phyloP scores from a whole-genome alignment of 768 basidiomycete species.

The Crepidotus variabilis region DNA sequence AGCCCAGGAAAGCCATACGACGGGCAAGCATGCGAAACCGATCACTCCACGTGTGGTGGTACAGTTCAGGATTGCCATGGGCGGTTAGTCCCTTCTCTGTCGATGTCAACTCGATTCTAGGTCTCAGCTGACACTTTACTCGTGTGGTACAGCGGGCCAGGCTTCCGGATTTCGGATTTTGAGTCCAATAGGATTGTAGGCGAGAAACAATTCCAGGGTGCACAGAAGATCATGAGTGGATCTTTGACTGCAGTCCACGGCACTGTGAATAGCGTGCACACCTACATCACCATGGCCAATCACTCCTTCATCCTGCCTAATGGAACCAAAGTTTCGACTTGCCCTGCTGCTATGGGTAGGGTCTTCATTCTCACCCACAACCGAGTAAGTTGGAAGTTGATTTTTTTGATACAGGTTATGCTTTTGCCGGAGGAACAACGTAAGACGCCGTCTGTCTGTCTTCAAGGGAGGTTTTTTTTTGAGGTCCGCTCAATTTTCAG shows the following conservation, averaged over 20 bases:
- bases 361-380: conserved; percentile 1
- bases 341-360: conserved; percentile 76
- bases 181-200: conserved; percentile 75
- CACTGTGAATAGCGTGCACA: conserved; percentile 65
- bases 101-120: not conserved
- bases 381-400: not conserved
- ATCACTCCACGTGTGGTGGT: conserved; percentile 74
- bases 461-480: conserved; percentile 1
- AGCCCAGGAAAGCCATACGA: conserved; percentile 67
- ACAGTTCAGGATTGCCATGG: conserved; percentile 67
- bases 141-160: conserved; percentile 53
- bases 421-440: conserved; percentile 82
- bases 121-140: conserved; percentile 3
- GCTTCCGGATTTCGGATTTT: conserved; percentile 72
- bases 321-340: conserved; percentile 65
- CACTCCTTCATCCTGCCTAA: conserved; percentile 63
- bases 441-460: conserved; percentile 25
- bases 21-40: conserved; percentile 64
- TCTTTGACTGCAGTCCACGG: conserved; percentile 48
- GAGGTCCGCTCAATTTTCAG: conserved; percentile 23
- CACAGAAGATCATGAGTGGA: conserved; percentile 57
- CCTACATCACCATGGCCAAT: conserved; percentile 65
- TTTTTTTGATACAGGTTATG: conserved; percentile 44
- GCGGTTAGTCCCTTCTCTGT: conserved; percentile 35
- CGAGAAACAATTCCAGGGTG: conserved; percentile 63